Base-by-base conservation (phyloP, 148 eudicot species). In the Oxyria digyna region DNA sequence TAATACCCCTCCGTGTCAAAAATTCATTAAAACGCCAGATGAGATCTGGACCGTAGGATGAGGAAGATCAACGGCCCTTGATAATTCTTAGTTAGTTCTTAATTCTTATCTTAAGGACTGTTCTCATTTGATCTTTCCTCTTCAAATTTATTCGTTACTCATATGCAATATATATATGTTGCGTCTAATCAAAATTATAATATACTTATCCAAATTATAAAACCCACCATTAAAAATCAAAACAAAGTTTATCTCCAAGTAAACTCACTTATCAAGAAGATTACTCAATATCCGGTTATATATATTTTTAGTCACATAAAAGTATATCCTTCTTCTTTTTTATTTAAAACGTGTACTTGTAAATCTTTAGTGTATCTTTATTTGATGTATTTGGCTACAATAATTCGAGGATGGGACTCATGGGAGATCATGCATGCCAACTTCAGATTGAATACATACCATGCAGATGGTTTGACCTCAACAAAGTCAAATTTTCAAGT, bases 361-460 rank as follows among this genome's bases (percentile, higher is more conserved):
- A 46, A 10, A 46, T 46, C 52, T 46, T 46, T 17, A 15, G 23
- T n/a, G 52, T 46, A 46, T 46, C 23, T 46, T 21, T 46, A n/a
- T 45, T 17, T n/a, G 20, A 46, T 46, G 52, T 46, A 46, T 15
- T 46, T 46, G 52, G 52, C 21, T 46, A 46, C 52, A 46, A 46
- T 8, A 46, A 46, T 17, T 17, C n/a, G n/a, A 1, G 20, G 52
- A 41, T 41, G 13, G 52, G 52, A n/a, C n/a, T n/a, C n/a, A n/a
- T n/a, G n/a, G n/a, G 50, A 46, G 52, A 46, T 46, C 52, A 46
- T 46, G 52, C 52, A 46, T 46, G 52, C 52, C 52, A 46, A 14
- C 43, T 41, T n/a, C 52, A 17, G n/a, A 46, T n/a, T n/a, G n/a
- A n/a, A n/a, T n/a, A n/a, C n/a, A 17, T 8, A 46, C 18, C n/a